These are phyloP conservation scores for Penicillium sp. DNA, from an alignment of 2,329 filamentous ascomycete species.

Conservation along the genomic window DNA sequence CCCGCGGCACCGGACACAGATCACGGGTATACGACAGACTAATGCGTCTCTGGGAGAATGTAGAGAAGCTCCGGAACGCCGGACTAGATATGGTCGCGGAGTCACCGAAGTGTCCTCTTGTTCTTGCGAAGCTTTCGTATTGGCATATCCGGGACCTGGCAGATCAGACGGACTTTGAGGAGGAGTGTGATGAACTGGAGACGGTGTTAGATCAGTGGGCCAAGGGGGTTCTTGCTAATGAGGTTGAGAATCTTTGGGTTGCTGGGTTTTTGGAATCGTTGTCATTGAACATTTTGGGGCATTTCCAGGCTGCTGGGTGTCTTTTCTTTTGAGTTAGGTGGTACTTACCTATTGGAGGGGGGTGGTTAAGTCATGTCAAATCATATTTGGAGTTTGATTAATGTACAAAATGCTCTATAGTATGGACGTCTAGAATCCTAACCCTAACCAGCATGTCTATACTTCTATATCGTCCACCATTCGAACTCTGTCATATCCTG, in stretches of 20 bases:
- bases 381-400: background rate
- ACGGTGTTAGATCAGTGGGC: background rate
- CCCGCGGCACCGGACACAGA: too few species aligned
- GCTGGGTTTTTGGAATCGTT: background rate
- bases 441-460: background rate
- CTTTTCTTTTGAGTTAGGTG: too few species aligned
- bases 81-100: conserved; percentile 2
- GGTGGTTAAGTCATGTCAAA: too few species aligned
- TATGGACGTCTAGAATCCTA: background rate
- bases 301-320: background rate
- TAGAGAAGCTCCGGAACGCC: background rate
- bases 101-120: background rate
- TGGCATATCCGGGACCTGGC: background rate
- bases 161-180: conserved; percentile 1
- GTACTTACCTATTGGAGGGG: too few species aligned
- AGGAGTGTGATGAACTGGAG: conserved; percentile 1
- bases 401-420: conserved; percentile 4
- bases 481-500: conserved; percentile 3
- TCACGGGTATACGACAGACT: background rate
- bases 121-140: background rate
- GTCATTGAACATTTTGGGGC: background rate
- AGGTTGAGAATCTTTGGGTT: conserved; percentile 2
- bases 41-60: background rate
- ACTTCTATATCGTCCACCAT: conserved; percentile 6
- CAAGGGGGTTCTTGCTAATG: background rate